Evolutionary conservation across 164 flowering plant species (phyloP).

Genomic region (Vitis rotundifolia): DNA sequence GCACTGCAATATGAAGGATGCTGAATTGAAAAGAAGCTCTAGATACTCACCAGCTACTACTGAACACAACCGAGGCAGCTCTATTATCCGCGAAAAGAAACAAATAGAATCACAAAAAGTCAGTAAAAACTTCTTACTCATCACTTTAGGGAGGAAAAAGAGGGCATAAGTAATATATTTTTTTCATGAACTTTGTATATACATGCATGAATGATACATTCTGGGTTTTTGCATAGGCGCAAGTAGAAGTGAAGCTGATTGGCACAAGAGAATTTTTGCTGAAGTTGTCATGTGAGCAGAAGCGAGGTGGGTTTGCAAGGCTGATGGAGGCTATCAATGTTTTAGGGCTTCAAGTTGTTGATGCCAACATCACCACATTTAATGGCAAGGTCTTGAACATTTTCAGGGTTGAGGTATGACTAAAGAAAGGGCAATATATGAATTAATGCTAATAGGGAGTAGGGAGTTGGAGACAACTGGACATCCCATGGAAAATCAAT

Average conservation of each 20-base stretch:
- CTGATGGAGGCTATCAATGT: conserved; percentile 52
- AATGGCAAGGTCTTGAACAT: conserved; percentile 44
- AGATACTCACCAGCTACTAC: neutral
- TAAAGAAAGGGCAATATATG: neutral
- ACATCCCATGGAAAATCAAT: neutral
- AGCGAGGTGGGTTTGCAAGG: conserved; percentile 46
- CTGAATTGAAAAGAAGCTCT: conserved; percentile 1
- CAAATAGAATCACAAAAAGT: conserved; percentile 24
- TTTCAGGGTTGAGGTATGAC: conserved; percentile 50
- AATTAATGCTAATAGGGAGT: neutral
- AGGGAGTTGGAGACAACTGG: neutral
- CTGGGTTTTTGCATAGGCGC: conserved; percentile 23
- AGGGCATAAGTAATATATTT: neutral
- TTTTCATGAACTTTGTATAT: too few relatives aligned
- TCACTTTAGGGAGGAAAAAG: neutral
- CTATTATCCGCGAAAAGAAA: conserved; percentile 5
- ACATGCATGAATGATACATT: too few relatives aligned
- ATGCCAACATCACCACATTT: conserved; percentile 58
- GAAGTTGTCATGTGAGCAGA: conserved; percentile 35
- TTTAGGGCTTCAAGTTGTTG: conserved; percentile 44
- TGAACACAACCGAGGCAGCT: conserved; percentile 2
- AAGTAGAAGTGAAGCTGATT: conserved; percentile 55
- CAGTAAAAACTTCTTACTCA: neutral
- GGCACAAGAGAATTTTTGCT: conserved; percentile 40
- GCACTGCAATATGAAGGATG: conserved; percentile 9